Conservation (phyloP, 2,329 filamentous ascomycete genomes). For the Macrophomina pseudophaseolina region DNA sequence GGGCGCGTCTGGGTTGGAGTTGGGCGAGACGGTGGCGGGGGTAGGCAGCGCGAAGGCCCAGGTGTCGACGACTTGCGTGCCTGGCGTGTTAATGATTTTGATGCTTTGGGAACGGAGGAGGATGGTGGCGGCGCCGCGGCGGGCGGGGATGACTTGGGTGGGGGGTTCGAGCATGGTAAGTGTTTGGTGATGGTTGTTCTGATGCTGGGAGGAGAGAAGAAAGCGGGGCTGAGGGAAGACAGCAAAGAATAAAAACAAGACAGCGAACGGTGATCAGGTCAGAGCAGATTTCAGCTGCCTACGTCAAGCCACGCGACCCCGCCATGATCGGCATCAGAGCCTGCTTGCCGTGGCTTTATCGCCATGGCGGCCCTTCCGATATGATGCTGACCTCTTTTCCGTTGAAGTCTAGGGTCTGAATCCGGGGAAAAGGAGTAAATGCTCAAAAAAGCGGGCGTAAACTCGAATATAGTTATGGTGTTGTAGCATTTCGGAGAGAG, state of each 20-base stretch:
- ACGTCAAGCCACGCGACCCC: conserved; percentile 14
- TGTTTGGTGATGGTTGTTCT: background rate
- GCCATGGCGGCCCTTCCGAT: background rate
- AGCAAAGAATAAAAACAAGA: background rate
- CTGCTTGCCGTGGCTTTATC: conserved; percentile 12
- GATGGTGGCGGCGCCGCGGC: conserved; percentile 56
- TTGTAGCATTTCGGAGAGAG: background rate
- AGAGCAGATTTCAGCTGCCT: background rate
- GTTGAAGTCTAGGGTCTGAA: background rate
- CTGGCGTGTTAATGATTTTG: conserved; percentile 57
- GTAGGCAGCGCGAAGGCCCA: conserved; percentile 55
- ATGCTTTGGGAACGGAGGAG: conserved; percentile 56
- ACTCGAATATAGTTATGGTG: background rate
- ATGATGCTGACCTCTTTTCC: background rate
- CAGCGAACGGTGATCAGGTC: background rate
- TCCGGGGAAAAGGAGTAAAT: too few species aligned
- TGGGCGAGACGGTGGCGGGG: background rate
- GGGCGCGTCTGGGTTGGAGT: conserved; percentile 3
- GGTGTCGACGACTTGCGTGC: conserved; percentile 56
- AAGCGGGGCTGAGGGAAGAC: background rate
- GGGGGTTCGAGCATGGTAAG: background rate
- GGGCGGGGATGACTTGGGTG: conserved; percentile 53
- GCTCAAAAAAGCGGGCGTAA: background rate
- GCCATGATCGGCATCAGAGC: conserved; percentile 9
- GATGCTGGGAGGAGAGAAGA: background rate